Percentiles rank a stretch among this genome's conserved stretches.
Conservation (phyloP, 1,139 yeast genomes). For the Magnusiomyces clavatus region DNA sequence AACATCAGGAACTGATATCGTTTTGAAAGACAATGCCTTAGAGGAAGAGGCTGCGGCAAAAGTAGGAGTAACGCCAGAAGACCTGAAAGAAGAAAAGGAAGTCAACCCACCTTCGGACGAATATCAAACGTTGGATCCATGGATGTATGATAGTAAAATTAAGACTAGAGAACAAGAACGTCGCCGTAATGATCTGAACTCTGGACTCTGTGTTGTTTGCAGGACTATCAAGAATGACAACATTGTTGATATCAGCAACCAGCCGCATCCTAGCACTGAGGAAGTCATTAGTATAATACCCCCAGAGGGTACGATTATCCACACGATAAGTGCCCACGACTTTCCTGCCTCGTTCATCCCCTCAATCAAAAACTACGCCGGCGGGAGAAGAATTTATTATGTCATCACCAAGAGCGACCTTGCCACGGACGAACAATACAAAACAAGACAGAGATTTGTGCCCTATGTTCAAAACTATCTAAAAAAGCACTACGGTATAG, state of each 20-base stretch:
- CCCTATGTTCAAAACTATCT: conserved; percentile 42
- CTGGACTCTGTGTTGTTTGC: conserved; percentile 16
- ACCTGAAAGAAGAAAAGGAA: too few relatives aligned
- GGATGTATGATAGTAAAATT: too few relatives aligned
- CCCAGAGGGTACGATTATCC: conserved; percentile 43
- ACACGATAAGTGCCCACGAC: conserved; percentile 58
- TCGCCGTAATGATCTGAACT: too few relatives aligned
- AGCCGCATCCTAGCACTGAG: conserved; percentile 16
- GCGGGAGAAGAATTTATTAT: conserved; percentile 38
- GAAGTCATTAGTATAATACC: conserved; percentile 40
- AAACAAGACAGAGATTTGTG: conserved; percentile 35
- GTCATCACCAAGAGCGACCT: conserved; percentile 56
- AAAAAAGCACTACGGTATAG: conserved; percentile 34
- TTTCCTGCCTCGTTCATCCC: conserved; percentile 55
- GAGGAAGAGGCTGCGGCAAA: too few relatives aligned
- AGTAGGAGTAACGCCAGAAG: too few relatives aligned
- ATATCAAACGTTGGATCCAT: too few relatives aligned
- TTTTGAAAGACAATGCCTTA: too few relatives aligned
- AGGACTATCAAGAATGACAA: conserved; percentile 11
- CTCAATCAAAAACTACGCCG: conserved; percentile 34
- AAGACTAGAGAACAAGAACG: too few relatives aligned
- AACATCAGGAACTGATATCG: too few relatives aligned
- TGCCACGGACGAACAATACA: conserved; percentile 35
- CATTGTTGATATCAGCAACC: conserved; percentile 2
- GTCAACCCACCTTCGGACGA: too few relatives aligned